Evolutionary conservation across 208 protist genomes (phyloP), one percentile per base, ranked within the genome.

Genomic region (Herpetomonas tarakana): DNA sequence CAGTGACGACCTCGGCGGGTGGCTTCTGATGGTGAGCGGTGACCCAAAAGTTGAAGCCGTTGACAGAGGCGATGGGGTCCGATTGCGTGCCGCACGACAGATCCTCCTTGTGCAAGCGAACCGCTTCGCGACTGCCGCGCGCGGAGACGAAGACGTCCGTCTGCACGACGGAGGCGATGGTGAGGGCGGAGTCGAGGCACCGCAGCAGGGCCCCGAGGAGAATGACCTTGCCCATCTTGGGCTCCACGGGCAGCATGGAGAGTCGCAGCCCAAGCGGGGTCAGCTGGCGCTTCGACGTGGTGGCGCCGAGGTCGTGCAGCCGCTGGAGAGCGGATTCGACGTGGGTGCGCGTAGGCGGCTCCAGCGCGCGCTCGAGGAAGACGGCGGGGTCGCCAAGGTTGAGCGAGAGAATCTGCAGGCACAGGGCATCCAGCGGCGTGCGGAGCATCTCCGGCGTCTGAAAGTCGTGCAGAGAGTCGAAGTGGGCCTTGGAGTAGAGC

Each of bases 381-480:
- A 72, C 62, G 65, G 74, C 52, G 30, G 93, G 88, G 53, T 85
- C 75, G 16, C 82, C 82, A 2, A 96, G 49, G 11, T 54, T 26
- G 35, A 96, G 69, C 9, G 74, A 58, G 12, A 96, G 60, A 35
- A 93, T 86, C 30, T 76, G 71, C 27, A 99, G 80, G 65, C 92
- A 98, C 22, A 98, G 31, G 7, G 82, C 53, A 51, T 98, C 97
- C 4, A 99, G 86, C 7, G 96, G 94, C 0, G 79, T 86, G 27
- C 97, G 91, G 11, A 92, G 68, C 52, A 99, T 98, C 66, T 99
- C 96, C 4, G 97, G 97, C 2, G 85, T 92, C 50, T 94, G 91
- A 58, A 94, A 97, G 21, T 93, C 85, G 54, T 86, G 81, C 44
- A 97, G 60, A 0, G 16, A 49, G 1, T 81, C 66, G 41, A 94